Base-by-base conservation (phyloP, 176 grass and related monocot genomes). In the Eremochloa ophiuroides region DNA sequence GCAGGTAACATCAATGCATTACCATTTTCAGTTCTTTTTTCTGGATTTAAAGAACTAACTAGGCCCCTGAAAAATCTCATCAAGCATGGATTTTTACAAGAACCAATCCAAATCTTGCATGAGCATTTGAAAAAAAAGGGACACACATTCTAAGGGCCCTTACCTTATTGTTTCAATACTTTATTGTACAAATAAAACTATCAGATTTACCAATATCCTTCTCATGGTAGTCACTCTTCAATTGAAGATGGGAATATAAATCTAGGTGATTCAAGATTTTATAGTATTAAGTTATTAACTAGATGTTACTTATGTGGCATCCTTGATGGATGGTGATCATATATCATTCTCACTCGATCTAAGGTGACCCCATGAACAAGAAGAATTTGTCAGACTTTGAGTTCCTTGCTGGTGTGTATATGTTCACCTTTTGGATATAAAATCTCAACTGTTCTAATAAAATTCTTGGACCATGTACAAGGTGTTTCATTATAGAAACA, bases 1-100 rank as follows among this genome's bases (percentile, higher is more conserved):
- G 80, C 91, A 93, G 97, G 97, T 99, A 90, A 86, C 27, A 27
- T 66, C 29, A 11, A n/a, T 50, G 7, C 25, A 12, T 18, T 58
- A 20, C 34, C 50, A 18, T 28, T 84, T 88, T 74, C 42, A 22
- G 38, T 23, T 39, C 10, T 75, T 48, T 53, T 53, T 12, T 41
- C 35, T 75, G 4, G 26, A 3, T 43, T 60, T 62, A 43, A 59
- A 26, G 8, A 76, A 41, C 9, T 7, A 58, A 15, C 51, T 74
- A 13, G 22, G 18, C 66, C 1, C 29, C 16, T 39, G 33, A 77
- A 72, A 2, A 71, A 43, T 73, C 25, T 53, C 61, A 31, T 25
- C 31, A 12, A 39, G 51, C 33, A 50, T 35, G 29, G 31, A 56
- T 9, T 79, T 58, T 28, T 59, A 78, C 10, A 25, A 1, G 10